Base-by-base conservation (phyloP, 106 monocot genomes). In the Triglochin maritima region DNA sequence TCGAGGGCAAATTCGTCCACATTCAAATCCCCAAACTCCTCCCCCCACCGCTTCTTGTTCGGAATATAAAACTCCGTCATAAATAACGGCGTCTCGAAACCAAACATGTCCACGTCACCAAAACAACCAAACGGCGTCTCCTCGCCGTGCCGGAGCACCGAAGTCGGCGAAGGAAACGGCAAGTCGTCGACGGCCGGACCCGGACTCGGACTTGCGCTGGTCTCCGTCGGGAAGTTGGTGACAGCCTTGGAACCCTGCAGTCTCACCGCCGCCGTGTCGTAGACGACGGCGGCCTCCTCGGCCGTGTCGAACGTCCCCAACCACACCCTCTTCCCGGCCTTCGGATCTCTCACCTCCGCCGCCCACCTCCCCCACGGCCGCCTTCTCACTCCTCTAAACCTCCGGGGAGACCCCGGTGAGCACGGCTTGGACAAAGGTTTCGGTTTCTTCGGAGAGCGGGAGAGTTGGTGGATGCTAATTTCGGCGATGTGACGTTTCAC, bases 241-340 rank as follows among this genome's bases (percentile, higher is more conserved):
- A 78, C 47, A 3, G 86, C 86, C 42, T 75, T 77, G 11, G 70
- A 53, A 6, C 86, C 86, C 47, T 78, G 76, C 16, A 86, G 49
- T 47, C 56, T 60, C 3, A 86, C 62, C 2, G 86, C 86, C 42
- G 86, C 79, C 56, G 42, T 46, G 73, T 86, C 86, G 64, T 86
- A 86, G 9, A 80, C 86, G 3, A 50, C 42, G 9, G 86, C 86
- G 6, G 86, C 86, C 46, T 82, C 82, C 77, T 86, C 86, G 3
- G 82, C 86, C 10, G 86, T 82, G 74, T 86, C 79, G 74, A 79
- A 86, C 7, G 86, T 86, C 4, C 86, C 86, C n/a, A 86, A 74
- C 86, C 86, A 86, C 42, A 86, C 44, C 41, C 86, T 76, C 63
- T 74, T 74, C 43, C 73, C 63, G 14, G 46, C 10, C 44, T 57